Evolutionary conservation across 352 stramenopile species (phyloP), one percentile per base, ranked within the genome.

Genomic region (Globisporangium canariense): DNA sequence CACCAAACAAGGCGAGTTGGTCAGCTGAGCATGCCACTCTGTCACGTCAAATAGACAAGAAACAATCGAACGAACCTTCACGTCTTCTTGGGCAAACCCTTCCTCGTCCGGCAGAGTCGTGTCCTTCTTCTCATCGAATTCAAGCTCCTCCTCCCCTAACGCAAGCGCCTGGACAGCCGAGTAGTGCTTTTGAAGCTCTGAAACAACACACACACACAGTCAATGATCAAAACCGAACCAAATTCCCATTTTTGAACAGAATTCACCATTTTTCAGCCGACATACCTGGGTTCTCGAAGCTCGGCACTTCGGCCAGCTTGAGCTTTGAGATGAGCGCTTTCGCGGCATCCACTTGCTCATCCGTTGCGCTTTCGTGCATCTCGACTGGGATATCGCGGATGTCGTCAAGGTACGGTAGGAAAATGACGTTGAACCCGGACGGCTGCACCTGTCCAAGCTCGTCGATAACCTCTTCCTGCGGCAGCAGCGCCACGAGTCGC

Each of bases 111-210:
- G 86, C 28, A 93, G 66, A 1, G 86, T 94, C 5, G 74, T 83
- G 66, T 93, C 86, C 64, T 90, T 86, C 32, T 66, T 75, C 52
- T 94, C 83, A 62, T 94, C 81, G 28, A 93, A 93, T 56, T 83
- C 76, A 20, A 94, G 70, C 47, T 79, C 70, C 38, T 92, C 83
- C 67, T 94, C 84, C 1, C 77, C 75, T 2, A 94, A 65, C 0
- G 86, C 86, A 43, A 94, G 76, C 28, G 84, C 86, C 67, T 94
- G 86, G 20, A 93, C 78, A 16, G 71, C 87, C 36, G 86, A 76
- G 55, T 93, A 94, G 61, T 94, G 86, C 54, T 94, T 94, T 68
- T 94, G 86, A 30, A 94, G 71, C 58, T 93, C 86, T 94, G 58
- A 5, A 52, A 25, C 10, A 28, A 40, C 65, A 9, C 40, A 59